Base-by-base conservation (phyloP, 352 stramenopile species). In the Pythium apleroticum region DNA sequence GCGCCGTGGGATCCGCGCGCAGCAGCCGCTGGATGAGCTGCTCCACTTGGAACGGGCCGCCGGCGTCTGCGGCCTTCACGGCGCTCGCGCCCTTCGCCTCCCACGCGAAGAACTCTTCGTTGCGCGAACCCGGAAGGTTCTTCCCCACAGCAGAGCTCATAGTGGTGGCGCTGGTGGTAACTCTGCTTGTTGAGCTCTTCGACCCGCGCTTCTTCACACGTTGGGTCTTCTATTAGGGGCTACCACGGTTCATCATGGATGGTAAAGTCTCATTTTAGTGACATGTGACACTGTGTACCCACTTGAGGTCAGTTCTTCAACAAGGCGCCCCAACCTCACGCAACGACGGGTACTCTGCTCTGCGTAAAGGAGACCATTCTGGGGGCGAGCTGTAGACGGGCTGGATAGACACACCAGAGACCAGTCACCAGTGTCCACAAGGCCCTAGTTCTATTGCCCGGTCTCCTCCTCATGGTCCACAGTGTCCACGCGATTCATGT, bases 21-120 rank as follows among this genome's bases (percentile, higher is more conserved):
- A 93, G 71, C 61, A 85, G 72, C 27, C 80, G 73, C 72, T 93
- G 85, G 64, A 93, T 93, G 48, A 84, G 65, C 73, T 93, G 82
- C 69, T 93, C 84, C 25, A 85, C 80, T 57, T 91, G 80, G 60
- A 90, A 92, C 25, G 82, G 78, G 17, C 83, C 80, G 12, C 78
- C 79, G 0, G 68, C 50, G 37, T 88, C 80, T 0, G 45, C 74
- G 1, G 49, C 65, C 12, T 69, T 65, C 14, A 54, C 17, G 0
- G 46, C 27, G 17, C 28, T 31, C 3, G 41, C 19, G 46, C 64
- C 3, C 62, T 60, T 12, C 19, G 39, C 39, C 76, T 89, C 83
- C 85, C 85, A 94, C 45, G 74, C 69, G 61, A 90, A 94, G 73
- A 94, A 92, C 62, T 94, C 85, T 20, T 89, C 80, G 64, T 89